Evolutionary conservation across 768 basidiomycete species (phyloP).

Genomic region (Rubroboletus pulcherrimus): DNA sequence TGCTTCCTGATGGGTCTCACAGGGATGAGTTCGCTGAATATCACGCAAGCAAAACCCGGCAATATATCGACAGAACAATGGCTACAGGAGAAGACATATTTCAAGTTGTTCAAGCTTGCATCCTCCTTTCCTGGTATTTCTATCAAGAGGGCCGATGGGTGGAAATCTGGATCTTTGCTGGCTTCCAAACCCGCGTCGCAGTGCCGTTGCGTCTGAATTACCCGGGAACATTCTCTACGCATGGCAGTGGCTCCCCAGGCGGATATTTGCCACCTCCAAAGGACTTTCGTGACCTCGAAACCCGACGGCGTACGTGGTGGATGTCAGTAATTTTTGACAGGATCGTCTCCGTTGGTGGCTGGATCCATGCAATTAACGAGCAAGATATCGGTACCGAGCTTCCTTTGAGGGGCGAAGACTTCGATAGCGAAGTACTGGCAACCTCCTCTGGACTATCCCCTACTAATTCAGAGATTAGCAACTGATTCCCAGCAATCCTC

Average conservation of each 20-base stretch:
- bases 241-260: conserved; percentile 63
- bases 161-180: conserved; percentile 89
- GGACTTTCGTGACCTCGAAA: conserved; percentile 71
- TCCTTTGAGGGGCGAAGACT: conserved; percentile 71
- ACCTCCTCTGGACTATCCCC: not conserved
- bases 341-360: conserved; percentile 76
- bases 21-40: conserved; percentile 86
- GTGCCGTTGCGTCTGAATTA: conserved; percentile 81
- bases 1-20: conserved; percentile 67
- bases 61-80: conserved; percentile 87
- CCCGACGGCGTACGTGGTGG: conserved; percentile 84
- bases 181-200: conserved; percentile 78
- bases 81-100: conserved; percentile 86
- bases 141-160: conserved; percentile 89
- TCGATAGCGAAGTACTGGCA: conserved; percentile 62
- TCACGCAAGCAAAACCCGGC: conserved; percentile 81
- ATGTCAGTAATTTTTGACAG: conserved; percentile 87
- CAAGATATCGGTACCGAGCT: conserved; percentile 82
- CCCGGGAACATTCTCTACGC: conserved; percentile 75
- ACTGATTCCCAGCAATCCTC: conserved; percentile 67
- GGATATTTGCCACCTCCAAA: conserved; percentile 80
- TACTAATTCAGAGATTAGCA: conserved; percentile 38
- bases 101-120: conserved; percentile 82
- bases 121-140: conserved; percentile 85
- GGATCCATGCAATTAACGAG: conserved; percentile 84